phyloP scores from a whole-genome alignment of 2,329 filamentous ascomycete species.

The Exserohilum turcica region DNA sequence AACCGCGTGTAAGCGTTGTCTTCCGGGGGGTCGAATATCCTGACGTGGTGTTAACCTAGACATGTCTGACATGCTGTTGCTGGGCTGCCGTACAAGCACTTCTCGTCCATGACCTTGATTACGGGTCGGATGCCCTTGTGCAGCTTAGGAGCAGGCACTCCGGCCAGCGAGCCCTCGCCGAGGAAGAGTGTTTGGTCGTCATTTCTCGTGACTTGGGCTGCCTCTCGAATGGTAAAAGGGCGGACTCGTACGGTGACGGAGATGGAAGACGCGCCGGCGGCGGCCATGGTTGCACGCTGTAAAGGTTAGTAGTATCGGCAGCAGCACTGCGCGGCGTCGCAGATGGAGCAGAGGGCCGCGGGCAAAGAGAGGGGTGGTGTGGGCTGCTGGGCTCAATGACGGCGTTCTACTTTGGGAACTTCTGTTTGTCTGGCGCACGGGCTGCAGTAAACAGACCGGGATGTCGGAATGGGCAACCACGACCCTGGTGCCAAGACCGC shows the following conservation, averaged over 20 bases:
- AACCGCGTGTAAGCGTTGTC: slow-evolving; percentile 88
- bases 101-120: slow-evolving; percentile 95
- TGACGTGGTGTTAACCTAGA: slow-evolving; percentile 50
- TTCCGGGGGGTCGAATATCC: slow-evolving; percentile 96
- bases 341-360: slow-evolving; percentile 12
- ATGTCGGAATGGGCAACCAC: slow-evolving; percentile 25
- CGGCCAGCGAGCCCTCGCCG: slow-evolving; percentile 95
- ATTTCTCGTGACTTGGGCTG: slow-evolving; percentile 79
- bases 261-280: slow-evolving; percentile 57
- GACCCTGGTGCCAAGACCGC: slow-evolving; percentile 23
- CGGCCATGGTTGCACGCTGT: slow-evolving; percentile 39
- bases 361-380: slow-evolving; percentile 23
- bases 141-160: slow-evolving; percentile 80
- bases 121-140: slow-evolving; percentile 87
- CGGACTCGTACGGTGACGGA: slow-evolving; percentile 64
- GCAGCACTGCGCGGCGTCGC: slow-evolving; percentile 21
- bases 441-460: slow-evolving; percentile 38
- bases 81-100: slow-evolving; percentile 74
- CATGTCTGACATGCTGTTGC: background rate
- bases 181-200: slow-evolving; percentile 91
- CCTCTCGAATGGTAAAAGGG: slow-evolving; percentile 83
- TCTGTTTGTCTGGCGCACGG: slow-evolving; percentile 27
- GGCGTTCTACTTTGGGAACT: slow-evolving; percentile 21
- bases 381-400: slow-evolving; percentile 30
- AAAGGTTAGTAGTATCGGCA: slow-evolving; percentile 9